Conservation (phyloP, 768 basidiomycete species). For the Gloeopeniophorella convolvens region DNA sequence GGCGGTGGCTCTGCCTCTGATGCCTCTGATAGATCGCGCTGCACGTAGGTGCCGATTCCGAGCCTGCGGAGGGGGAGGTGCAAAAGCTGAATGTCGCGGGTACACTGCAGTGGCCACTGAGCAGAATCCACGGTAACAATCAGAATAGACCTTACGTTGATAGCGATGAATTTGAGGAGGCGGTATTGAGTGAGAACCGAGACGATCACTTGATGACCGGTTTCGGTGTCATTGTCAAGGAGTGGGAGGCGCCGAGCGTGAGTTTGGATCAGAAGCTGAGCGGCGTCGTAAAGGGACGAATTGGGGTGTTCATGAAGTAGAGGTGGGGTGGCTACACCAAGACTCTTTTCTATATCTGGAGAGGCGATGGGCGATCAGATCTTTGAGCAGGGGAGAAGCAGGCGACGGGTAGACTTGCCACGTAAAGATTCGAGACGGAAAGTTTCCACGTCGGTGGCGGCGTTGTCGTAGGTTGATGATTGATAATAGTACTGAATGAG, state of each 20-base stretch:
- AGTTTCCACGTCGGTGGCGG: constrained; percentile 85
- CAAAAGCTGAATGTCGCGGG: constrained; percentile 74
- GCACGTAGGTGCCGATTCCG: constrained; percentile 89
- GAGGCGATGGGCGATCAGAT: background rate
- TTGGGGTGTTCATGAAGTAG: constrained; percentile 84
- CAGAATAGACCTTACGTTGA: constrained; percentile 62
- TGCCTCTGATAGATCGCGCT: constrained; percentile 37
- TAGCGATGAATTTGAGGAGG: constrained; percentile 95
- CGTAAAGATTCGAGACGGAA: constrained; percentile 84
- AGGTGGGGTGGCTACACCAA: constrained; percentile 89
- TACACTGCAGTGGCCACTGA: constrained; percentile 52
- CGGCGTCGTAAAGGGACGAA: constrained; percentile 83
- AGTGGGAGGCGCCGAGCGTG: constrained; percentile 93
- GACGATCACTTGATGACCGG: constrained; percentile 92
- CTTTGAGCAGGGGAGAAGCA: constrained; percentile 1
- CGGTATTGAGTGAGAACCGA: constrained; percentile 96
- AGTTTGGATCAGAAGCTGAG: constrained; percentile 85
- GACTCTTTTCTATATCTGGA: constrained; percentile 86
- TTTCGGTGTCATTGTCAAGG: constrained; percentile 88
- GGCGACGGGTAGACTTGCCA: constrained; percentile 45
- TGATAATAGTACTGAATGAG: constrained; percentile 98
- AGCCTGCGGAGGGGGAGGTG: constrained; percentile 77
- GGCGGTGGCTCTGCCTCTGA: constrained; percentile 40
- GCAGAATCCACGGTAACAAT: background rate
- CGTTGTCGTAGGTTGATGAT: constrained; percentile 73